These are phyloP conservation scores for Tuber brumale DNA, from an alignment of 495 filamentous ascomycete genomes.

Conservation along the genomic window DNA sequence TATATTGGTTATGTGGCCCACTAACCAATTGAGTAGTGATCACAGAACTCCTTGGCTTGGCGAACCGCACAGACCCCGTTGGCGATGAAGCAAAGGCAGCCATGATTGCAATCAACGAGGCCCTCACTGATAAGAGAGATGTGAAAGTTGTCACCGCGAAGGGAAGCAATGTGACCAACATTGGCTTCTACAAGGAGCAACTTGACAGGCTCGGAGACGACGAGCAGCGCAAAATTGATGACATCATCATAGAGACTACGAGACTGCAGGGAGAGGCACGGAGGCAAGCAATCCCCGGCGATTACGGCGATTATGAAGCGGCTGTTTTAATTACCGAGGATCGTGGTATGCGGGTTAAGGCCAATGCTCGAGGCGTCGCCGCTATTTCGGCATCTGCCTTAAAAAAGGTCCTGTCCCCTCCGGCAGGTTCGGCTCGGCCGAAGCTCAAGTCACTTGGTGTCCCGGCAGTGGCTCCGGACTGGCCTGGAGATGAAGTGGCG, in stretches of 20 bases:
- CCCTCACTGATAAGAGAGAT: constrained; percentile 32
- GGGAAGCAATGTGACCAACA: constrained; percentile 33
- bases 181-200: constrained; percentile 38
- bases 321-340: constrained; percentile 41
- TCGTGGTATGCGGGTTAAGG: constrained; percentile 40
- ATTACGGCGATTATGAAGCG: constrained; percentile 31
- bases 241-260: constrained; percentile 39
- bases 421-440: constrained; percentile 6
- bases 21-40: constrained; percentile 28
- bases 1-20: not conserved
- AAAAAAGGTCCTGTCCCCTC: constrained; percentile 18
- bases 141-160: constrained; percentile 40
- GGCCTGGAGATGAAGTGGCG: constrained; percentile 24
- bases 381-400: constrained; percentile 33
- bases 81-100: constrained; percentile 32
- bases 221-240: constrained; percentile 35
- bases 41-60: constrained; percentile 36
- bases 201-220: constrained; percentile 29
- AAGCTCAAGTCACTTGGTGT: constrained; percentile 23
- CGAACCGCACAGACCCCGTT: constrained; percentile 31
- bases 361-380: constrained; percentile 32
- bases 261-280: constrained; percentile 25
- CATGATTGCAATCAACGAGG: constrained; percentile 34
- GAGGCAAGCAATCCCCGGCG: constrained; percentile 17
- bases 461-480: constrained; percentile 16